These are phyloP conservation scores for Aspergillus quadrilineatus DNA, from an alignment of 2,329 filamentous ascomycete species.

Conservation along the genomic window DNA sequence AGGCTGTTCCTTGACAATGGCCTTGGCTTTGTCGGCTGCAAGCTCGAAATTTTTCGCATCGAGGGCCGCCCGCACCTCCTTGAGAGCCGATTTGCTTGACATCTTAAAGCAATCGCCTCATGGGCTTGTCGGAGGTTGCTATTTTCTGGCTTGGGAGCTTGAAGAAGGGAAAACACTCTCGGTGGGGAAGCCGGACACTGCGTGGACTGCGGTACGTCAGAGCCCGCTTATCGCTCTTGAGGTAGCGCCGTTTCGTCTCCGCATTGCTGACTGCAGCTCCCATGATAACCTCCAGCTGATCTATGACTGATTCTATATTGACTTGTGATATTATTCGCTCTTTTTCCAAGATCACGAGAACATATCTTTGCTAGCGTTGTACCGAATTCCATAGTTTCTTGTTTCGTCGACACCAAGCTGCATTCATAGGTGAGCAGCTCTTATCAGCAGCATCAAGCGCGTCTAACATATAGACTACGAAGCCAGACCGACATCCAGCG, in stretches of 20 bases:
- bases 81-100: constrained; percentile 69
- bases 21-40: constrained; percentile 67
- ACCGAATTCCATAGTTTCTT: background rate
- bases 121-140: constrained; percentile 13
- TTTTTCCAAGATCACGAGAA: background rate
- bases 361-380: background rate
- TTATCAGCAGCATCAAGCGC: background rate
- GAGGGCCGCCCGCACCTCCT: constrained; percentile 75
- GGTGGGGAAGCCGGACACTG: constrained; percentile 10
- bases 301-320: background rate
- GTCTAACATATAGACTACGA: background rate
- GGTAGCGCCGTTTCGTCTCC: constrained; percentile 9
- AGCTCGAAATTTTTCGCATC: constrained; percentile 77
- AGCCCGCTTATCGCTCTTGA: constrained; percentile 9
- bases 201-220: constrained; percentile 15
- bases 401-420: background rate
- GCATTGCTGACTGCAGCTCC: constrained; percentile 7
- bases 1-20: constrained; percentile 68
- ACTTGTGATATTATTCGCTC: background rate
- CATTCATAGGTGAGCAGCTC: background rate
- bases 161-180: constrained; percentile 11
- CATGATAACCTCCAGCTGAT: background rate
- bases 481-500: background rate
- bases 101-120: constrained; percentile 30
- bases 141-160: constrained; percentile 2